These are phyloP conservation scores for Globisporangium perplexum DNA, from an alignment of 352 stramenopile species.

Conservation along the genomic window DNA sequence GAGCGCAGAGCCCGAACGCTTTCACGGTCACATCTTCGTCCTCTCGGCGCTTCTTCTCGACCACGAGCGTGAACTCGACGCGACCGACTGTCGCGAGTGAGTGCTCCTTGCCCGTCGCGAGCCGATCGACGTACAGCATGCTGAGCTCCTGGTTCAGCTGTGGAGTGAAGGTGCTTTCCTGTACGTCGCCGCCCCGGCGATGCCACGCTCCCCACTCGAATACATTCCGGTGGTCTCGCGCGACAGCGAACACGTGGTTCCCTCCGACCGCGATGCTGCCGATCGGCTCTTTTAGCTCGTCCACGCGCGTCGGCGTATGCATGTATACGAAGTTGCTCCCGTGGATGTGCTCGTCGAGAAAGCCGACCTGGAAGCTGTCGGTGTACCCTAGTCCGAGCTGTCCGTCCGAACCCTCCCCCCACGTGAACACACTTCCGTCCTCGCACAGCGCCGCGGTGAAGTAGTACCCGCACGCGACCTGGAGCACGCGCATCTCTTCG, in stretches of 20 bases:
- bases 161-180: slow-evolving; percentile 52
- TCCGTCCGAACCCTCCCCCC: slow-evolving; percentile 69
- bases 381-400: slow-evolving; percentile 62
- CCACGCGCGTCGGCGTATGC: slow-evolving; percentile 46
- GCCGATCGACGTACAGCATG: slow-evolving; percentile 33
- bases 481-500: slow-evolving; percentile 60
- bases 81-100: slow-evolving; percentile 41
- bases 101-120: slow-evolving; percentile 56
- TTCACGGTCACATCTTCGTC: slow-evolving; percentile 24
- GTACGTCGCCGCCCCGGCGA: slow-evolving; percentile 31
- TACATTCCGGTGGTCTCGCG: slow-evolving; percentile 32
- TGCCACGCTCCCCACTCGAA: slow-evolving; percentile 74
- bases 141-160: slow-evolving; percentile 40
- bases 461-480: slow-evolving; percentile 73
- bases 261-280: slow-evolving; percentile 44
- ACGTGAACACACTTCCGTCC: slow-evolving; percentile 65
- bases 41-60: slow-evolving; percentile 22
- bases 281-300: slow-evolving; percentile 56
- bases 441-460: slow-evolving; percentile 66
- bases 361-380: slow-evolving; percentile 60
- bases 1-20: slow-evolving; percentile 36
- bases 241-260: slow-evolving; percentile 68
- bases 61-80: slow-evolving; percentile 37
- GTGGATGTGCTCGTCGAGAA: slow-evolving; percentile 61
- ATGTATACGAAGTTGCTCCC: slow-evolving; percentile 76